Base-by-base conservation (phyloP, 768 basidiomycete genomes). In the Suillus alpinus region DNA sequence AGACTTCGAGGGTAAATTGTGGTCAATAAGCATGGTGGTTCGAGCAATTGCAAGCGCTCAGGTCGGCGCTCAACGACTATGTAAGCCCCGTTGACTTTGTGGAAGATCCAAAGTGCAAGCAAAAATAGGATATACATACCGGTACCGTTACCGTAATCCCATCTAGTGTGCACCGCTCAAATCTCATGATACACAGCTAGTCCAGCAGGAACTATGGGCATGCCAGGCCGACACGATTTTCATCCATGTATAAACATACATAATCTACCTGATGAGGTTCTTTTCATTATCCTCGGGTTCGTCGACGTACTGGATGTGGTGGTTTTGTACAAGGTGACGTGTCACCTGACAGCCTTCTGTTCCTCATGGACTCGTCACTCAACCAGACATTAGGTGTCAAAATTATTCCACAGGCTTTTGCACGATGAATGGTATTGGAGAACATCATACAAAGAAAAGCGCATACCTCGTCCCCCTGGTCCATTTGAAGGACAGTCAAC, bases 401-500 rank as follows among this genome's bases (percentile, higher is more conserved):
- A 36, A 53, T 37, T 59, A 13, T 59, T 62, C 57, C 26, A 44
- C n/a, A 32, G 23, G 7, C 40, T 62, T 34, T 37, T 56, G 23
- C 26, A 37, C 32, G 61, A 62, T 18, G 61, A 62, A 1, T 39
- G 37, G 6, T 39, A 59, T 12, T 62, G 61, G 61, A 59, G 44
- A 32, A 44, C 26, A 23, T n/a, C 56, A 26, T 62, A 62, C 36
- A 34, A 43, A 23, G 31, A 18, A 7, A 59, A 44, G 20, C 31
- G 36, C 18, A 55, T 63, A 13, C 46, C 59, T 6, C 59, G 56
- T 36, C 62, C 62, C 4, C 59, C 59, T 18, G 62, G 62, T 8
- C 62, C 62, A 4, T 46, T 63, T 20, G 8, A 16, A n/a, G 16
- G 41, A 20, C 50, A 55, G 13, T 44, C 56, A 6, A 34, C 62